Evolutionary conservation across 208 protist species (phyloP), one percentile per base, ranked within the genome.

Genomic region (Acanthamoeba triangularis): DNA sequence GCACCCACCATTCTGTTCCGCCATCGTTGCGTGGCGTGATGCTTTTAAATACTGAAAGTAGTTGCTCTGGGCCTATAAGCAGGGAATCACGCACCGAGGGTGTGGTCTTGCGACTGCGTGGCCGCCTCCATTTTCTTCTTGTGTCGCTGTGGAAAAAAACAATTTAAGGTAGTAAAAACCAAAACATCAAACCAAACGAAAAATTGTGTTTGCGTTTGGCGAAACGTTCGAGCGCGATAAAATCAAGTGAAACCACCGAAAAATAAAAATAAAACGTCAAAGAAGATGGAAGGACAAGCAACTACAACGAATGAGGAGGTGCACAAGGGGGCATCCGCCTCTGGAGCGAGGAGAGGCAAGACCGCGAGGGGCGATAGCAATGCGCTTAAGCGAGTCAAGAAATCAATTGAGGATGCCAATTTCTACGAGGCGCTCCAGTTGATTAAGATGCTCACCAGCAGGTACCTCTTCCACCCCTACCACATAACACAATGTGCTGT

Each of bases 361-460:
- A 82, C 74, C 8, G 74, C 74, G 41, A 25, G 74, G 18, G 74
- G 74, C 11, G 74, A 82, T 35, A 82, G 74, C 74, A 82, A 82
- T 25, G 74, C 74, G 18, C 74, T 82, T 14, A 82, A 82, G 74
- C 74, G 74, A 13, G 20, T 82, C 14, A 41, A 52, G 41, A 82
- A 52, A 28, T 82, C 37, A 14, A 28, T 82, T 13, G 74, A 82
- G 20, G 74, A 82, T 41, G 6, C 74, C 41, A 82, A 82, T 49
- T 82, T 82, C 37, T 82, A 82, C 74, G 74, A 82, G 37, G 74
- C 74, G 37, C 37, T 82, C 35, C 74, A 82, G 74, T 35, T 82
- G 11, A 82, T 82, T 35, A 82, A 82, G 37, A 82, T 82, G 74
- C 74, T 82, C 7, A 82, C 74, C 0, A 82, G 74, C 74, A 82